phyloP scores from a whole-genome alignment of 495 filamentous ascomycete genomes.

The Bacidia rubella region DNA sequence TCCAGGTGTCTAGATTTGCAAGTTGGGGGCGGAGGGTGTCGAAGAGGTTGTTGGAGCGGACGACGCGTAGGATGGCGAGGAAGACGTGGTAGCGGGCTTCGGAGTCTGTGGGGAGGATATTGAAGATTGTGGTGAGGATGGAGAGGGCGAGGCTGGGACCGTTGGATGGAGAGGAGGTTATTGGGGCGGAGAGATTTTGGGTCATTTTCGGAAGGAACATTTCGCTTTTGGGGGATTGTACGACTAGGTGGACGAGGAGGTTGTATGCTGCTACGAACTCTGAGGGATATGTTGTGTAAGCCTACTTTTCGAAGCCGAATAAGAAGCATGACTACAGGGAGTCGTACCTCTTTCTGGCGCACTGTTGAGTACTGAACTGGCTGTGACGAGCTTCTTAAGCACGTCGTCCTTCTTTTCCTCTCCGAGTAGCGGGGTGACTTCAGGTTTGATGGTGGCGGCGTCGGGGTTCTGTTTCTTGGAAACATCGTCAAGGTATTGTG shows the following conservation, averaged over 20 bases:
- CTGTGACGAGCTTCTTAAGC: slow-evolving; percentile 73
- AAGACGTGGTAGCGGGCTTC: slow-evolving; percentile 80
- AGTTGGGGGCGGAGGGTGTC: slow-evolving; percentile 71
- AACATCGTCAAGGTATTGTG: slow-evolving; percentile 62
- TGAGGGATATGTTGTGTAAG: slow-evolving; percentile 16
- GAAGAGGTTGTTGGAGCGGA: slow-evolving; percentile 60
- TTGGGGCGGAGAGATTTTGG: slow-evolving; percentile 64
- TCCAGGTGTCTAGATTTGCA: slow-evolving; percentile 65
- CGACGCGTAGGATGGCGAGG: slow-evolving; percentile 64
- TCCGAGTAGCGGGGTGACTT: slow-evolving; percentile 59
- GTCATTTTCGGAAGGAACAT: slow-evolving; percentile 80
- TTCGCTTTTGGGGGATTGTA: slow-evolving; percentile 67
- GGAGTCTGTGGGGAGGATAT: slow-evolving; percentile 64
- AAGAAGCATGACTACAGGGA: too few relatives aligned
- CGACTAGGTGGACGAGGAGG: slow-evolving; percentile 81
- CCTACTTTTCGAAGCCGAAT: too few relatives aligned
- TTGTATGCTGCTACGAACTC: slow-evolving; percentile 93
- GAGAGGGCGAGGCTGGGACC: slow-evolving; percentile 73
- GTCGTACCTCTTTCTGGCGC: slow-evolving; percentile 73
- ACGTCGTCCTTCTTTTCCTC: slow-evolving; percentile 70
- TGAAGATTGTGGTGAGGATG: slow-evolving; percentile 91
- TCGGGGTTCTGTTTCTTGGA: slow-evolving; percentile 39
- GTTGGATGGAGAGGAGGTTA: slow-evolving; percentile 71
- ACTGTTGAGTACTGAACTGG: slow-evolving; percentile 54
- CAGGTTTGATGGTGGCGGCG: slow-evolving; percentile 45